These are phyloP conservation scores for Lecanicillium sp. DNA, from an alignment of 2,329 filamentous ascomycete species.

Conservation along the genomic window DNA sequence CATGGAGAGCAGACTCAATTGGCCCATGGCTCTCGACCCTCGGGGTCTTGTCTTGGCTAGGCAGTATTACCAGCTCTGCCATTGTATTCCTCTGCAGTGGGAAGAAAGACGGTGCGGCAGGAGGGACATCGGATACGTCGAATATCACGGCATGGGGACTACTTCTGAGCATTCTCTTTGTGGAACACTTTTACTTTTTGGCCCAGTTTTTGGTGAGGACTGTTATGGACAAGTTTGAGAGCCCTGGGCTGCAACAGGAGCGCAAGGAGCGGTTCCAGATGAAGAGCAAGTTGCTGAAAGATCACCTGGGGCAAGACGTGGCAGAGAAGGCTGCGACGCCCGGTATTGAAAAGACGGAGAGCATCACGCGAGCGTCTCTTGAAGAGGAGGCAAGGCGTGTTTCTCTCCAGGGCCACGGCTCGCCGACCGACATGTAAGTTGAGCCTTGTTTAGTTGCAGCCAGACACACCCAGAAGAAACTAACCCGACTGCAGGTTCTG, in stretches of 20 bases:
- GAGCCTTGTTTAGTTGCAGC: neutral
- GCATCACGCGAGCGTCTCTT: conserved; percentile 55
- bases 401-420: conserved; percentile 40
- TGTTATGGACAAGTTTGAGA: conserved; percentile 73
- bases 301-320: conserved; percentile 54
- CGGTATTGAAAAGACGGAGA: conserved; percentile 43
- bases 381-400: conserved; percentile 53
- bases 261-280: conserved; percentile 71
- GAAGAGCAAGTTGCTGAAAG: conserved; percentile 70
- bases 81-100: conserved; percentile 84
- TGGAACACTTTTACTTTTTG: conserved; percentile 83
- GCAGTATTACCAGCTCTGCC: conserved; percentile 77
- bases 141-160: conserved; percentile 73
- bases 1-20: conserved; percentile 86
- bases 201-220: conserved; percentile 64
- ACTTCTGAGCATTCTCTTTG: conserved; percentile 72
- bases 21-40: conserved; percentile 85
- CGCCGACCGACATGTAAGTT: conserved; percentile 42
- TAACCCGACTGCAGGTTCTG: conserved; percentile 41
- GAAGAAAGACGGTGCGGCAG: conserved; percentile 54
- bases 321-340: conserved; percentile 38
- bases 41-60: conserved; percentile 87
- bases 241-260: conserved; percentile 78
- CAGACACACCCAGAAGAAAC: conserved; percentile 4
- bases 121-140: conserved; percentile 43